phyloP scores from a whole-genome alignment of 352 stramenopile genomes.

The Phytophthora lateralis region DNA sequence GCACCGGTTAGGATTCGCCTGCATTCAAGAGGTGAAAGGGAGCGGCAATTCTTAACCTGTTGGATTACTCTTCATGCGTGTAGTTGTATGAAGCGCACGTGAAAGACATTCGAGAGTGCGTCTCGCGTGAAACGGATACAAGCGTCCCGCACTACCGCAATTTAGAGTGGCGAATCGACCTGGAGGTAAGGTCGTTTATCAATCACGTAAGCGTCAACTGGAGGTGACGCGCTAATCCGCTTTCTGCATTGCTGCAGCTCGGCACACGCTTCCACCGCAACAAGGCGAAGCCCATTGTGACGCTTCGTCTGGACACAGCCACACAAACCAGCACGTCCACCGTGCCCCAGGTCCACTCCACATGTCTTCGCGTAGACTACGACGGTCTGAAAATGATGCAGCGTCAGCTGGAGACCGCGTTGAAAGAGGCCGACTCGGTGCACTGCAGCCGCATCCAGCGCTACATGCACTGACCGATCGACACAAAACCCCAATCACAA shows the following conservation, averaged over 20 bases:
- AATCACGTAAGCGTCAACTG: too few relatives aligned
- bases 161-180: conserved; percentile 82
- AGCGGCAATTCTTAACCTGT: neutral
- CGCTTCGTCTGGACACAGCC: conserved; percentile 61
- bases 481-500: neutral
- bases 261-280: conserved; percentile 67
- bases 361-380: conserved; percentile 67
- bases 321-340: conserved; percentile 20
- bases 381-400: conserved; percentile 69
- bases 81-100: conserved; percentile 60
- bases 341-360: conserved; percentile 37
- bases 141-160: conserved; percentile 61
- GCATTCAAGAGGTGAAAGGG: neutral
- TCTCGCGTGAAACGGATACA: conserved; percentile 43
- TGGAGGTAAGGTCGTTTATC: conserved; percentile 52
- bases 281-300: conserved; percentile 70
- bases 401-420: conserved; percentile 62
- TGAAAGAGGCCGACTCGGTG: conserved; percentile 73
- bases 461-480: conserved; percentile 60
- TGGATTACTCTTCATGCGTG: neutral
- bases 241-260: conserved; percentile 37
- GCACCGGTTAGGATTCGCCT: conserved; percentile 36
- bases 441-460: conserved; percentile 76
- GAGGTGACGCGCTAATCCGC: neutral
- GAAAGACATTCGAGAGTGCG: conserved; percentile 58